These are phyloP conservation scores for Austroboletus eburneus DNA, from an alignment of 768 basidiomycete species.

Conservation along the genomic window DNA sequence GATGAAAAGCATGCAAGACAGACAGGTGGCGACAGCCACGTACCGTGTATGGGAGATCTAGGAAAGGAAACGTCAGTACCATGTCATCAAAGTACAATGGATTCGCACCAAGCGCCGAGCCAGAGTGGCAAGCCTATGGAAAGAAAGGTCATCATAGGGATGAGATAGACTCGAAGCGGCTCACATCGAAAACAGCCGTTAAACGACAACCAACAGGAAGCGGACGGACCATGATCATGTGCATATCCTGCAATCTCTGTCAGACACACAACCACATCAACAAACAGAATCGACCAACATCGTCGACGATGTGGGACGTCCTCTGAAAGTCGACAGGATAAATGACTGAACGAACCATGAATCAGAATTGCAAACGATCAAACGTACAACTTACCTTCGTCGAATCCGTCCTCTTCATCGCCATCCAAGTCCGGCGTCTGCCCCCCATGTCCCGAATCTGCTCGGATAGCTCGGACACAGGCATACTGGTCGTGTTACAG, in stretches of 20 bases:
- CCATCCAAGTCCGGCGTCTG: slow-evolving; percentile 81
- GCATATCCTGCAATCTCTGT: slow-evolving; percentile 49
- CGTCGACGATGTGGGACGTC: slow-evolving; percentile 82
- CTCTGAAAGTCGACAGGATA: slow-evolving; percentile 74
- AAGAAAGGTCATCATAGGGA: slow-evolving; percentile 1
- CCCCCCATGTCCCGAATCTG: slow-evolving; percentile 93
- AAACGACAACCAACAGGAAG: slow-evolving; percentile 86
- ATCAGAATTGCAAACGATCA: not conserved
- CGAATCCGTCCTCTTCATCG: slow-evolving; percentile 80
- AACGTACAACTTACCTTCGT: slow-evolving; percentile 51
- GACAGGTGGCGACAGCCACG: slow-evolving; percentile 8
- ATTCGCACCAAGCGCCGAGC: slow-evolving; percentile 69
- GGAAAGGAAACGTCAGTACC: not conserved
- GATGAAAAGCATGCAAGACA: not conserved
- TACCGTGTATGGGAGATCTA: slow-evolving; percentile 70
- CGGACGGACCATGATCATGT: slow-evolving; percentile 72
- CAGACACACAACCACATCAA: slow-evolving; percentile 3
- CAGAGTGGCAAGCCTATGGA: slow-evolving; percentile 81
- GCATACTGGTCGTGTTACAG: not conserved
- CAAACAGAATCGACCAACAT: slow-evolving; percentile 48
- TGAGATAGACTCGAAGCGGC: slow-evolving; percentile 20
- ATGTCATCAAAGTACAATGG: not conserved
- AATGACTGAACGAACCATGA: slow-evolving; percentile 50
- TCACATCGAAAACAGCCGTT: slow-evolving; percentile 76
- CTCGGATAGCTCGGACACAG: not conserved